Conservation (phyloP, 352 stramenopile genomes). For the Phytophthora colocasiae region DNA sequence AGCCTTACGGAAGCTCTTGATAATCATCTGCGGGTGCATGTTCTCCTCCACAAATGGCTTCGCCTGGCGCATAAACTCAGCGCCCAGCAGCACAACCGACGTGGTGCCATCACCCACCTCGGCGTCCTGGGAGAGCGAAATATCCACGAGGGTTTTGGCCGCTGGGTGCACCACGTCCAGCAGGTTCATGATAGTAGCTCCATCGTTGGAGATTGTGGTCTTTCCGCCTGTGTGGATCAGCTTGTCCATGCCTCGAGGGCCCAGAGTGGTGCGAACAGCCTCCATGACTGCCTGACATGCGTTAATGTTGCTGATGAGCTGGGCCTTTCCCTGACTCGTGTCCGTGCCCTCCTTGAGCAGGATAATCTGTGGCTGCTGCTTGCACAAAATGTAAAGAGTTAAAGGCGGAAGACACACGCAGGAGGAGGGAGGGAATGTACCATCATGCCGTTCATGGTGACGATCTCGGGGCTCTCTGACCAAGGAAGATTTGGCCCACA, state of each 20-base stretch:
- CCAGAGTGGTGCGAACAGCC: constrained; percentile 97
- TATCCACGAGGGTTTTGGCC: constrained; percentile 98
- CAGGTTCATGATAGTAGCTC: constrained; percentile 98
- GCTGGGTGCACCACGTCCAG: constrained; percentile 99
- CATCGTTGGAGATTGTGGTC: constrained; percentile 99
- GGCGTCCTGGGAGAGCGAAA: constrained; percentile 93
- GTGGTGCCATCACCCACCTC: constrained; percentile 96
- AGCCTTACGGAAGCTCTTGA: constrained; percentile 91
- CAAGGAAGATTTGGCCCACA: constrained; percentile 43
- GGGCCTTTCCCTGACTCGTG: constrained; percentile 97
- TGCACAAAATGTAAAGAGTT: not conserved
- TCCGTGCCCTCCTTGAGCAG: constrained; percentile 99
- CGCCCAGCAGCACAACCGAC: constrained; percentile 97
- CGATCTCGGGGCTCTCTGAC: constrained; percentile 22
- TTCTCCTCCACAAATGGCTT: constrained; percentile 99
- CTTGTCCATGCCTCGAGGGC: constrained; percentile 99
- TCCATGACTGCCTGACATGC: constrained; percentile 96
- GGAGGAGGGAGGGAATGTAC: constrained; percentile 24
- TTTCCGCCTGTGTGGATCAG: constrained; percentile 94
- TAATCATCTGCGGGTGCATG: constrained; percentile 94
- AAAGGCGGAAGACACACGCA: not conserved
- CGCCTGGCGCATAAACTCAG: constrained; percentile 96
- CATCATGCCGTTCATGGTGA: constrained; percentile 52
- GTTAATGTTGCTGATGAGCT: constrained; percentile 95
- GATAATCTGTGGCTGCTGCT: constrained; percentile 97